Evolutionary conservation across 768 basidiomycete species (phyloP), one percentile per base, ranked within the genome.

Genomic region (Austroboletus eburneus): DNA sequence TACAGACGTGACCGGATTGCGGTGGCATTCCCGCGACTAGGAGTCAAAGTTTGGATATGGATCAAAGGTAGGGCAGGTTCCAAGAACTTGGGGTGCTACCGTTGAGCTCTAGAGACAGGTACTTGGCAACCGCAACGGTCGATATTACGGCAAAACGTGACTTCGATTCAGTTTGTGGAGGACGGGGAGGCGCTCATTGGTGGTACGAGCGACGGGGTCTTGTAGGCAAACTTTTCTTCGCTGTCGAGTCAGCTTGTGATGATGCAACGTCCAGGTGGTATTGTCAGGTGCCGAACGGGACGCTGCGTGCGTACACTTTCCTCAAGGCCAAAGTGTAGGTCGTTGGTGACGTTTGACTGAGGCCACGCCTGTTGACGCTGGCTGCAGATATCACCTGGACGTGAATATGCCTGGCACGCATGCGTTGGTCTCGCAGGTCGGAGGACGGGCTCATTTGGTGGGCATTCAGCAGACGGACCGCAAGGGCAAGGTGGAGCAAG

Each of bases 21-120:
- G 1, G 75, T 85, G 17, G 77, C 81, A 18, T 79, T 78, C 46
- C 79, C 80, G 27, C 65, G 68, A n/a, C 54, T 65, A 34, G 81
- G 80, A 3, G 80, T 85, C 34, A 81, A 78, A 49, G 72, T 84
- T n/a, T 85, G 83, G 82, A 60, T 78, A 48, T 77, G 73, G 73
- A 68, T 65, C 38, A 76, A 77, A 66, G 81, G 83, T 83, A 35
- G 12, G 23, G 63, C 25, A 27, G 7, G 10, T 18, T 33, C 13
- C 20, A 9, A 35, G 25, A 22, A 17, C 9, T 2, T 23, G n/a
- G 13, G 35, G 29, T 33, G 12, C 43, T 37, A 17, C 18, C 32
- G 17, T 34, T 55, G 39, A 55, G 36, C 39, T 12, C 9, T 45
- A 33, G 32, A 16, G 14, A 44, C 24, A 85, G 83, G 79, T 13